Evolutionary conservation across 169 alveolate genomes (phyloP).

Genomic region (Plasmodium vinckei): DNA sequence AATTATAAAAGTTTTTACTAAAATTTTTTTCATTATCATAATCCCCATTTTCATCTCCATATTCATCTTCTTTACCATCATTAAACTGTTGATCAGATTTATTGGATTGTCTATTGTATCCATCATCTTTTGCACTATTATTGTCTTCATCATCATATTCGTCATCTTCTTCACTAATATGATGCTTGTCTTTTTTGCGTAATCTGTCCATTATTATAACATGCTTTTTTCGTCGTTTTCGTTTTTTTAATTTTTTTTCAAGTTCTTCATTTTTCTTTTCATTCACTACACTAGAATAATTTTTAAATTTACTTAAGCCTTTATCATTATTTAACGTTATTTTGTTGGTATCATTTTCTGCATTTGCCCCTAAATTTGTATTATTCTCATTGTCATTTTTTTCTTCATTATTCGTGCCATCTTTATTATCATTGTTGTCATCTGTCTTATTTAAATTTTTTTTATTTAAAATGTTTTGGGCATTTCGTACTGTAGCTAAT

Average conservation of each 20-base stretch:
- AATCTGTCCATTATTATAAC: slow-evolving; percentile 58
- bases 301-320: slow-evolving; percentile 43
- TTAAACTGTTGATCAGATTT: not conserved
- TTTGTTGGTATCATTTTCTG: slow-evolving; percentile 29
- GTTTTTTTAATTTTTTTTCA: slow-evolving; percentile 60
- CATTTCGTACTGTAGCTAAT: slow-evolving; percentile 73
- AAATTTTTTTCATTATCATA: slow-evolving; percentile 17
- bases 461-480: slow-evolving; percentile 57
- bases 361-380: slow-evolving; percentile 8
- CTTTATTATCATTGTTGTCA: slow-evolving; percentile 5
- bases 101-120: slow-evolving; percentile 49
- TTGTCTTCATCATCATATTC: slow-evolving; percentile 27
- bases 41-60: slow-evolving; percentile 11
- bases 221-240: slow-evolving; percentile 67
- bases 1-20: slow-evolving; percentile 11
- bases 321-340: slow-evolving; percentile 15
- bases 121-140: slow-evolving; percentile 14
- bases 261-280: slow-evolving; percentile 74
- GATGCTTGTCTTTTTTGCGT: slow-evolving; percentile 33
- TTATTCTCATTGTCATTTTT: slow-evolving; percentile 12
- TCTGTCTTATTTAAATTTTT: slow-evolving; percentile 68
- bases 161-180: slow-evolving; percentile 9
- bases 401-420: slow-evolving; percentile 23
- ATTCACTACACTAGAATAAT: slow-evolving; percentile 69
- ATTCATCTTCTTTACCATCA: slow-evolving; percentile 43